Evolutionary conservation across 257 asterid genomes (phyloP), one percentile per base, ranked within the genome.

Genomic region (Solanum phureja): DNA sequence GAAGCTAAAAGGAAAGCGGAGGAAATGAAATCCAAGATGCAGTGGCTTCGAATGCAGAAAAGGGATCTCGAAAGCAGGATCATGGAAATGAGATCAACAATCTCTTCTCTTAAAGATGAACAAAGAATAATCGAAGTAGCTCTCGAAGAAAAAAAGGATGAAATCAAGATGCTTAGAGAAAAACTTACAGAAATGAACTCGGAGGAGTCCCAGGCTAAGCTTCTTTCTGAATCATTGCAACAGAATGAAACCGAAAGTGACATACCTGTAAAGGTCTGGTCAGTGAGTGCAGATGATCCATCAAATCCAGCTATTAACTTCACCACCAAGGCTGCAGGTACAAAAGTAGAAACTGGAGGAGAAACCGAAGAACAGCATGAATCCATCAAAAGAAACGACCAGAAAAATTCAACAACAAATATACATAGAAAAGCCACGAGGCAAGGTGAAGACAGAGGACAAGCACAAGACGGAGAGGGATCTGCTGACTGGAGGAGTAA

Each of bases 61-160:
- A 84, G 77, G 81, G 94, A 92, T 18, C 94, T 95, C 4, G 90
- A 90, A 9, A 72, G 86, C 60, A 91, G 83, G 66, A 60, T 95
- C 87, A 6, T 62, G 35, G 96, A 93, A 82, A 88, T 95, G 98
- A 93, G 91, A 69, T 94, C 98, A 3, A 91, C 93, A 13, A 92
- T 94, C 56, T 90, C 95, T 86, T 94, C 95, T 58, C 95, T 95
- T 24, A 88, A 87, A 85, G 94, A 95, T 18, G 98, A 95, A 74
- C 95, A 92, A 37, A 86, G 76, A 87, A 72, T 91, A n/a, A 87
- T 93, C 0, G 95, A 92, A 35, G 81, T 83, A 18, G 89, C 93
- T 35, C 89, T 90, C 4, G 91, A 92, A 82, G 95, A 94, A 86
- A 94, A 90, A 87, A 93, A 94, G 88, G 92, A 89, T 31, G 93